Evolutionary conservation across 148 eudicot species (phyloP).

Genomic region (Rhododendron ferrugineum): DNA sequence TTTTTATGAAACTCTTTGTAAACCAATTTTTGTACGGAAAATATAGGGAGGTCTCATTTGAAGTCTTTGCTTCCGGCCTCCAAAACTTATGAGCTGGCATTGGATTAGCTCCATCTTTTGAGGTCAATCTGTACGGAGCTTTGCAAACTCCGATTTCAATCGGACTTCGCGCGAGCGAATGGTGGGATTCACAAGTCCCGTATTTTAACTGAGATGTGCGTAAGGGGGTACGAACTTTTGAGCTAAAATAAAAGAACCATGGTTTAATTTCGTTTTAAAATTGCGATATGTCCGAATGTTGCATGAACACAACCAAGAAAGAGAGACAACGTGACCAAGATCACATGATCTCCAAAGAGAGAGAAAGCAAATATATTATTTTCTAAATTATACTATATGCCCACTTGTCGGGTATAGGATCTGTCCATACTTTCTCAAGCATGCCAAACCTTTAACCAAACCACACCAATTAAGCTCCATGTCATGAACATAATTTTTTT

Average conservation of each 20-base stretch:
- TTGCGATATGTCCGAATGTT: background rate
- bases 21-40: too few relatives aligned
- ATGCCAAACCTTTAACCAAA: background rate
- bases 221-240: too few relatives aligned
- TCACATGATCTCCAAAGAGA: background rate
- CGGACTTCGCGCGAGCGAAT: too few relatives aligned
- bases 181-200: too few relatives aligned
- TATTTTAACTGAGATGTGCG: too few relatives aligned
- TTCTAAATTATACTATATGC: background rate
- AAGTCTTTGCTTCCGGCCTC: too few relatives aligned
- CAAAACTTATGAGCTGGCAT: too few relatives aligned
- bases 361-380: background rate
- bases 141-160: too few relatives aligned
- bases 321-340: background rate
- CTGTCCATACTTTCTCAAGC: conserved; percentile 8
- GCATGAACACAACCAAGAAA: background rate
- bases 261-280: background rate
- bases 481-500: background rate
- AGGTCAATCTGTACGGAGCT: too few relatives aligned
- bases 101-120: too few relatives aligned
- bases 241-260: background rate
- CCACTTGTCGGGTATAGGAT: background rate
- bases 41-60: too few relatives aligned
- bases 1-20: too few relatives aligned
- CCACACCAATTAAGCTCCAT: background rate